These are phyloP conservation scores for Eleusine coracana DNA, from an alignment of 176 grass and related monocot genomes.

Conservation along the genomic window DNA sequence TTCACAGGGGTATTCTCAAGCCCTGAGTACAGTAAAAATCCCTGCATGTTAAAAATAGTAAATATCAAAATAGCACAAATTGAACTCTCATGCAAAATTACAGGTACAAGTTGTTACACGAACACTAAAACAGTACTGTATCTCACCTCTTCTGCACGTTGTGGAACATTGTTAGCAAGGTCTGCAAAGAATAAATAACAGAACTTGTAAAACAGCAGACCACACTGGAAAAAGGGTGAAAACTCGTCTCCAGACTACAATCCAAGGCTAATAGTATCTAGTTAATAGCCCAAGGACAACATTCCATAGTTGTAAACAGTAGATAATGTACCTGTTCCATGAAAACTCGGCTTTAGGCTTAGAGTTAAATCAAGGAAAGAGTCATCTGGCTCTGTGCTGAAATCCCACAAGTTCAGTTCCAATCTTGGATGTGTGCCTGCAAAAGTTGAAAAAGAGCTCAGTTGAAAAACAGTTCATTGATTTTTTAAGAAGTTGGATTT, in stretches of 20 bases:
- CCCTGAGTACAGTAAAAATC: conserved; percentile 43
- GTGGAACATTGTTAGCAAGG: conserved; percentile 45
- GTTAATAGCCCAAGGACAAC: background rate
- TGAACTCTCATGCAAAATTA: background rate
- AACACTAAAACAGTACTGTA: background rate
- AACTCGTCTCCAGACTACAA: background rate
- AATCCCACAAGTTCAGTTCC: conserved; percentile 86
- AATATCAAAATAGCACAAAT: conserved; percentile 24
- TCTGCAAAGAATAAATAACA: conserved; percentile 39
- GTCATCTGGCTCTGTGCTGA: conserved; percentile 69
- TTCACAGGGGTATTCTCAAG: conserved; percentile 57
- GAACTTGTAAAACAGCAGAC: background rate
- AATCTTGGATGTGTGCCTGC: conserved; percentile 66
- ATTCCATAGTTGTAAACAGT: background rate
- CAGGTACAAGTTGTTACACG: background rate
- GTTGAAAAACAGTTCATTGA: background rate
- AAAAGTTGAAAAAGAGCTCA: background rate
- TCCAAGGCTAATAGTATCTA: background rate
- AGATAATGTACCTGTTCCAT: conserved; percentile 56
- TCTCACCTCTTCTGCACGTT: conserved; percentile 55
- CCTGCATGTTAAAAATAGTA: conserved; percentile 49
- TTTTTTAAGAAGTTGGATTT: background rate
- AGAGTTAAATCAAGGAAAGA: conserved; percentile 86
- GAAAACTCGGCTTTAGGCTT: conserved; percentile 71
- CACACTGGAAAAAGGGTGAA: background rate